Percentiles rank a stretch among this genome's conserved stretches.
These are phyloP conservation scores for Metarhizium album DNA, from an alignment of 2,329 filamentous ascomycete genomes.

Conservation along the genomic window DNA sequence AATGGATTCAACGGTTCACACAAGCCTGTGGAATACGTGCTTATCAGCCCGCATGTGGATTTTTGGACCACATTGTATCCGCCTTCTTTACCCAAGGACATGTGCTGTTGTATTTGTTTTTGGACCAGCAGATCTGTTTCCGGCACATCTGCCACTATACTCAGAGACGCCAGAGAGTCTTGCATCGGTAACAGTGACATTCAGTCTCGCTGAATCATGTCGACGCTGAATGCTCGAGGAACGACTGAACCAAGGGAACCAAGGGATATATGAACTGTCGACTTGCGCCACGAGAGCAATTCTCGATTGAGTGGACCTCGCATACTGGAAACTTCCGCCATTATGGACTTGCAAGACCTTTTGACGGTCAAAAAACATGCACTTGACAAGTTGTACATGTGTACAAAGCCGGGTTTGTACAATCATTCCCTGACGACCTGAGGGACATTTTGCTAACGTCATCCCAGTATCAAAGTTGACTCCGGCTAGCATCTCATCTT, in stretches of 20 bases:
- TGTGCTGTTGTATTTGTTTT: background rate
- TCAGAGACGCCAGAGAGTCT: background rate
- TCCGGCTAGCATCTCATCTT: constrained; percentile 27
- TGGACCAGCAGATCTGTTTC: background rate
- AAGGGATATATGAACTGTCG: too few relatives aligned
- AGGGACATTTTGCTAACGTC: constrained; percentile 14
- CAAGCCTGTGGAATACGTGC: background rate
- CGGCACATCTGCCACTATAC: too few relatives aligned
- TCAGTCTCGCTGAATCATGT: background rate
- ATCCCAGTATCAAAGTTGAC: constrained; percentile 47
- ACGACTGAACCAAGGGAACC: too few relatives aligned
- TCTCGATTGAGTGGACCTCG: too few relatives aligned
- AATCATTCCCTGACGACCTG: constrained; percentile 11
- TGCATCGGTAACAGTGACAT: background rate
- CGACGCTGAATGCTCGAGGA: background rate
- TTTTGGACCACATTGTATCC: background rate
- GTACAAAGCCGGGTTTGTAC: constrained; percentile 17
- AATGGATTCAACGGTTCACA: background rate
- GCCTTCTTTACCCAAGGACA: background rate
- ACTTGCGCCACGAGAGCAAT: background rate
- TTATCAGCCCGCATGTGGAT: background rate
- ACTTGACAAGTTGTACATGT: background rate
- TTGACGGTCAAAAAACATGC: background rate
- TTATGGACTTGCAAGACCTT: background rate
- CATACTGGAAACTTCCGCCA: background rate